Conservation (phyloP, 768 basidiomycete species). For the Holtermannia corniformis region DNA sequence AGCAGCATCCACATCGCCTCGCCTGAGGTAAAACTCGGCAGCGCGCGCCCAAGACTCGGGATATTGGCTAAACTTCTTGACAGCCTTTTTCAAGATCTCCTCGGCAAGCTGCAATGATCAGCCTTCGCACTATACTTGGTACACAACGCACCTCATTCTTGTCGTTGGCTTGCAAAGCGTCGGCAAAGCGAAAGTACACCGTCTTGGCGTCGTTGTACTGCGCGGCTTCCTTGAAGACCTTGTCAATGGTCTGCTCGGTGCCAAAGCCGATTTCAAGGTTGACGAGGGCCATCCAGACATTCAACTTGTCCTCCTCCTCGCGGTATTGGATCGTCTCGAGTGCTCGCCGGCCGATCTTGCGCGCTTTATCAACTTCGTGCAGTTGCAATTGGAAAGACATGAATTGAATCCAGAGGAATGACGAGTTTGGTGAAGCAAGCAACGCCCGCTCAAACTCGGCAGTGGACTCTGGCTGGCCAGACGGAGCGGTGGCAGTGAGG, state of each 20-base stretch:
- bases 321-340: slow-evolving; percentile 82
- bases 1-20: slow-evolving; percentile 65
- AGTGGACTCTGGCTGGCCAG: slow-evolving; percentile 74
- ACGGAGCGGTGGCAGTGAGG: slow-evolving; percentile 74
- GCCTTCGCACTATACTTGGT: not conserved
- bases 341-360: slow-evolving; percentile 74
- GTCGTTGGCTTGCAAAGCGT: slow-evolving; percentile 72
- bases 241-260: slow-evolving; percentile 65
- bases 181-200: slow-evolving; percentile 70
- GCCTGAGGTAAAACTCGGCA: slow-evolving; percentile 65
- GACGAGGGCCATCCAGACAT: slow-evolving; percentile 92
- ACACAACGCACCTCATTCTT: slow-evolving; percentile 58
- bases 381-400: slow-evolving; percentile 98
- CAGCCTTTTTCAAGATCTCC: slow-evolving; percentile 74
- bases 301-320: slow-evolving; percentile 90
- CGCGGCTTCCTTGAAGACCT: slow-evolving; percentile 80
- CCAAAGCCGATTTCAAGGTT: slow-evolving; percentile 93
- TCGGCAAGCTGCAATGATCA: slow-evolving; percentile 62
- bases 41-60: slow-evolving; percentile 90
- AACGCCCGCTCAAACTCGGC: slow-evolving; percentile 90
- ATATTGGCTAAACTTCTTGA: slow-evolving; percentile 88
- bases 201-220: slow-evolving; percentile 88
- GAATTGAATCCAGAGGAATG: slow-evolving; percentile 96
- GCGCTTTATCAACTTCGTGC: slow-evolving; percentile 92
- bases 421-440: slow-evolving; percentile 89